Evolutionary conservation across 345 rosid species (phyloP).

Genomic region (Ailanthus altissimus): DNA sequence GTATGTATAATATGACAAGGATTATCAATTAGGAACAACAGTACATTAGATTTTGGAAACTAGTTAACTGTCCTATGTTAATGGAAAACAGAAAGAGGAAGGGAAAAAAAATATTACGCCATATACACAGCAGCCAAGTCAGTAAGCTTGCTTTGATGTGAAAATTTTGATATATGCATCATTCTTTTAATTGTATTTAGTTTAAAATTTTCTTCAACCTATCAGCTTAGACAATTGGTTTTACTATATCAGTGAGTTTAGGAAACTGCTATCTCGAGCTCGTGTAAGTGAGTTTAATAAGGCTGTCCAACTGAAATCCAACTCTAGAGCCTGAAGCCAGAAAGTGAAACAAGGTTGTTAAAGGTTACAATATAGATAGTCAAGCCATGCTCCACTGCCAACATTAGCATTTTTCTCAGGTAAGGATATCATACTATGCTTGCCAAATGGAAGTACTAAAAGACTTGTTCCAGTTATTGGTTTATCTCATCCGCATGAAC

Average conservation of each 20-base stretch:
- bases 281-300: conserved; percentile 90
- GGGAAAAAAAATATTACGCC: no score
- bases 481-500: not conserved
- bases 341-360: not conserved
- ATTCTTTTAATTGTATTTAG: no score
- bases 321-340: conserved; percentile 69
- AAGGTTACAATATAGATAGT: not conserved
- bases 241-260: not conserved
- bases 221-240: not conserved
- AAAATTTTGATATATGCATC: no score
- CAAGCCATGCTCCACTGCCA: not conserved
- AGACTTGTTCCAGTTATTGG: not conserved
- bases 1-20: no score
- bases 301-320: conserved; percentile 91
- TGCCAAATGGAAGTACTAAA: not conserved
- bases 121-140: no score
- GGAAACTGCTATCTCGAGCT: conserved; percentile 60
- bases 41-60: no score
- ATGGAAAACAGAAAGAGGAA: no score
- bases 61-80: no score
- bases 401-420: not conserved
- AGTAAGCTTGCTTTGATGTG: no score
- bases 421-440: not conserved
- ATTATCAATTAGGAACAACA: no score
- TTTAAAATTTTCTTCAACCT: not conserved